Base-by-base conservation (phyloP, 106 monocot genomes). In the Allium sativum region DNA sequence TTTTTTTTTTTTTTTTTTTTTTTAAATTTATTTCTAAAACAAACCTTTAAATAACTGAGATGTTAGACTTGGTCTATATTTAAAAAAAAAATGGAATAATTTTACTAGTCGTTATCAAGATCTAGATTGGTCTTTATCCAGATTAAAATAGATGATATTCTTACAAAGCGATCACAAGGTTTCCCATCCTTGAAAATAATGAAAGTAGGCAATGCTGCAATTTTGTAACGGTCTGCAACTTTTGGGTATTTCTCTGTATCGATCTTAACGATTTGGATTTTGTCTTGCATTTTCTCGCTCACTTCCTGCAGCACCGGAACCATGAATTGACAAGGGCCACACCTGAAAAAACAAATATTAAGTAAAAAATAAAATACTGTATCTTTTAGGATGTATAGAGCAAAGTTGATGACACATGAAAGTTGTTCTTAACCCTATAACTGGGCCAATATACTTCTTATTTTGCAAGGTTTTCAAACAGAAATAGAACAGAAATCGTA, bases 241-340 rank as follows among this genome's bases (percentile, higher is more conserved):
- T 45, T 61, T 15, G 77, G 64, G 58, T 96, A 96, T 59, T 90
- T 90, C 65, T 96, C 95, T 10, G 95, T 96, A 67, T 96, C 87
- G 42, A 96, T 90, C 77, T 96, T 96, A 46, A 84, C 87, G 6
- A 96, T 74, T 57, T 65, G 73, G 67, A 96, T 76, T 72, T 73
- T 84, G 21, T 78, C 95, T 21, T 82, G 75, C 65, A 96, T 45
- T 41, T 68, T 61, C 40, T 76, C 77, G 58, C 84, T 67, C 7
- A 87, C 90, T 82, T 90, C 68, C 64, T 96, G 75, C 17, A 96
- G 84, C 60, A 96, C 53, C 4, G 86, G 87, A 64, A 84, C 79
- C 95, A 96, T 96, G 74, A 77, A 84, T 68, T 96, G 81, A 64
- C 95, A 96, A 31, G 95, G 95, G 40, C 95, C 95, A 52, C 95